Conservation (phyloP, 2,329 filamentous ascomycete species). For the Aspergillus cejpii region DNA sequence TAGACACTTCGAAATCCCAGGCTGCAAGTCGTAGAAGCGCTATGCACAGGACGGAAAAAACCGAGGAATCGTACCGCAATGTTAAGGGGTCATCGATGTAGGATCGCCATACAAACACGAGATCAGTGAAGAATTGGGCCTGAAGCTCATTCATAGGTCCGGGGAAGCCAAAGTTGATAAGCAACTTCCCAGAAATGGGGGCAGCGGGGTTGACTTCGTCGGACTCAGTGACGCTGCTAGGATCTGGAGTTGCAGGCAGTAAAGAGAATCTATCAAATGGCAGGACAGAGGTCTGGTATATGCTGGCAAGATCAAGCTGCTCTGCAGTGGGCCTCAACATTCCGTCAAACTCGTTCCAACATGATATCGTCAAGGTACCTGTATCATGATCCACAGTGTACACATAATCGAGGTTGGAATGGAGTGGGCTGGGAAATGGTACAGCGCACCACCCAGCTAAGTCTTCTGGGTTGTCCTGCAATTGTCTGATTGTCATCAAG, state of each 20-base stretch:
- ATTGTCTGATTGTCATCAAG: background rate
- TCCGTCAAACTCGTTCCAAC: conserved; percentile 4
- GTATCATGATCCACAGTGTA: conserved; percentile 23
- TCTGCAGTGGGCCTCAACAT: conserved; percentile 1
- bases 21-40: conserved; percentile 20
- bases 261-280: background rate
- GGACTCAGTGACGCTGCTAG: background rate
- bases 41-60: conserved; percentile 15
- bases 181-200: conserved; percentile 7
- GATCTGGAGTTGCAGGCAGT: background rate
- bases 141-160: conserved; percentile 25
- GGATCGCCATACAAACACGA: conserved; percentile 21
- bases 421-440: conserved; percentile 17
- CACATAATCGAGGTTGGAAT: conserved; percentile 19
- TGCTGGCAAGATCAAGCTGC: conserved; percentile 1
- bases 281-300: background rate
- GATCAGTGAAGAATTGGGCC: conserved; percentile 19
- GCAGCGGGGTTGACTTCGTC: background rate
- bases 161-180: conserved; percentile 15
- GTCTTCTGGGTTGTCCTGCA: conserved; percentile 6
- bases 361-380: conserved; percentile 14
- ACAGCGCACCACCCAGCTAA: conserved; percentile 17
- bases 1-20: conserved; percentile 20
- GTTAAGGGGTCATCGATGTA: conserved; percentile 22
- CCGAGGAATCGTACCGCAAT: conserved; percentile 15